Percentiles rank a stretch among this genome's conserved stretches.
Conservation (phyloP, 2,329 filamentous ascomycete genomes). For the Botryotinia convoluta region DNA sequence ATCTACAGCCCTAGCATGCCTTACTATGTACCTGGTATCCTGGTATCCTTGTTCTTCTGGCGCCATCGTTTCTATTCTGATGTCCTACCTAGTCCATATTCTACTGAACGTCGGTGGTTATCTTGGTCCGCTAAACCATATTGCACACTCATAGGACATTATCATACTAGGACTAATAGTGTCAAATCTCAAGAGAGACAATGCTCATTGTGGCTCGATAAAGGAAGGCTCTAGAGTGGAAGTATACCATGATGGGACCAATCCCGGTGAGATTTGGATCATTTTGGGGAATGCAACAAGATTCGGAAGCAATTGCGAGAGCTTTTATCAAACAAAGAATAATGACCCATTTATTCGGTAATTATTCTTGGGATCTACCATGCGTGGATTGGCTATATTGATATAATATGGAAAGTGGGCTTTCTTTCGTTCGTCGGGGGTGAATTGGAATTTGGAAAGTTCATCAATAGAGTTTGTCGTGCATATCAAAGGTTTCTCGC, state of each 20-base stretch:
- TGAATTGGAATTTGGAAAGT: constrained; percentile 6
- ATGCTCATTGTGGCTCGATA: constrained; percentile 4
- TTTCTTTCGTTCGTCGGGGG: not conserved
- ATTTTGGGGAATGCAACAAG: constrained; percentile 3
- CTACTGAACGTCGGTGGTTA: constrained; percentile 13
- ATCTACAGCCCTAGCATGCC: constrained; percentile 34
- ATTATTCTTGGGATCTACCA: constrained; percentile 20
- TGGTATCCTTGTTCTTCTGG: constrained; percentile 30
- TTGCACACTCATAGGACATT: constrained; percentile 7
- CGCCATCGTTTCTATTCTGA: constrained; percentile 34
- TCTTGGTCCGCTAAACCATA: constrained; percentile 8
- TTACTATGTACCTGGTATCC: constrained; percentile 21
- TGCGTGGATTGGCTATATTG: constrained; percentile 16
- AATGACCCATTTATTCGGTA: constrained; percentile 19
- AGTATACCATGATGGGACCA: constrained; percentile 7
- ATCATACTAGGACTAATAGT: constrained; percentile 9
- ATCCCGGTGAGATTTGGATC: constrained; percentile 10
- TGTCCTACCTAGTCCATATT: constrained; percentile 25
- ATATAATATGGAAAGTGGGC: constrained; percentile 10
- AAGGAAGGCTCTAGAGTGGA: constrained; percentile 5
- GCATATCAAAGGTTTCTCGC: constrained; percentile 13
- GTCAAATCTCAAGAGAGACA: constrained; percentile 11
- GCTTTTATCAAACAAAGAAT: not conserved
- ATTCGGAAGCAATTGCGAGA: constrained; percentile 7
- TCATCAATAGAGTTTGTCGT: constrained; percentile 10